phyloP scores from a whole-genome alignment of 1,284 basidiomycete genomes.

The Naganishia albida region DNA sequence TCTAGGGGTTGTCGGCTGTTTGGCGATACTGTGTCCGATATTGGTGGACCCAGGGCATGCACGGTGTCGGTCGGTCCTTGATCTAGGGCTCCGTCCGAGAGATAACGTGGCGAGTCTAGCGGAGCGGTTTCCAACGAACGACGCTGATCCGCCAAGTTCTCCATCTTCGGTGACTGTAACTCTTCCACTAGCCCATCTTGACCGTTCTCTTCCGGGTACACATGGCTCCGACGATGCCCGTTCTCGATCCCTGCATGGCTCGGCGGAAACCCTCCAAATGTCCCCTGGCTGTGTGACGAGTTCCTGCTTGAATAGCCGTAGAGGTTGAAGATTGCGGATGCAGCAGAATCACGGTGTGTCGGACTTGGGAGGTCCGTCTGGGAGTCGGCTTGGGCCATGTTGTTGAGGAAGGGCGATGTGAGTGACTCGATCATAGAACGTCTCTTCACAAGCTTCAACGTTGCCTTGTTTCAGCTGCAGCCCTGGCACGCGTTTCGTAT shows the following conservation, averaged over 20 bases:
- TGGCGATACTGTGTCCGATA: neutral
- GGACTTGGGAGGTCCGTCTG: conserved; percentile 13
- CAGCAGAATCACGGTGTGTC: conserved; percentile 16
- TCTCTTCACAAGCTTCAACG: neutral
- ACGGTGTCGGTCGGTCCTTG: too few species aligned
- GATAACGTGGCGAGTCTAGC: neutral
- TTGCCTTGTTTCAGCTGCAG: neutral
- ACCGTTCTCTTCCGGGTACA: neutral
- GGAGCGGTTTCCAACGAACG: neutral
- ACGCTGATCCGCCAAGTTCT: neutral
- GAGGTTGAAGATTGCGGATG: conserved; percentile 28
- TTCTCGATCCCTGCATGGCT: too few species aligned
- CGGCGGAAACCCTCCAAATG: neutral
- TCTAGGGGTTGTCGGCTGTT: too few species aligned
- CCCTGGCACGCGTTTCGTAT: too few species aligned
- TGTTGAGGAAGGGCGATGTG: neutral
- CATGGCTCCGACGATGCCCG: neutral
- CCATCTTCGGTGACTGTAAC: conserved; percentile 2
- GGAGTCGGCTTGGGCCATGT: conserved; percentile 1
- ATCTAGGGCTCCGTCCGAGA: neutral
- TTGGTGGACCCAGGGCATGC: neutral
- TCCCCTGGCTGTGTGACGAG: neutral
- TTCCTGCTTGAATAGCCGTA: conserved; percentile 11
- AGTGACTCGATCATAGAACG: neutral
- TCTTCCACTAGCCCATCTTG: conserved; percentile 5